Conservation (phyloP, 2,329 filamentous ascomycete species). For the Nemania sp. region DNA sequence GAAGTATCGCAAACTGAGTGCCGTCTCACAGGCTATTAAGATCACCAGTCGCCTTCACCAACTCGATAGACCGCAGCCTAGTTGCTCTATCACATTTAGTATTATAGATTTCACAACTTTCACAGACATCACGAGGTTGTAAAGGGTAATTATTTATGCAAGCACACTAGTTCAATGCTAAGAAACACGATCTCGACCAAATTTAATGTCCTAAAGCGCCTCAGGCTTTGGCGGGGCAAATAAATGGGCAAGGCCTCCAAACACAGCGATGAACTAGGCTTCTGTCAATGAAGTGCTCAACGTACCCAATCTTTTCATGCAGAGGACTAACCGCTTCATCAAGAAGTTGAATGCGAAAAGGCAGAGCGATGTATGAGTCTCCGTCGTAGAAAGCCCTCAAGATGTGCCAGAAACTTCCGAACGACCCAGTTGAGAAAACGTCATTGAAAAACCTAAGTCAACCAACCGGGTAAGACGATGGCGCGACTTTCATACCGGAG, state of each 20-base stretch:
- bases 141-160: too few relatives aligned
- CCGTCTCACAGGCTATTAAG: too few relatives aligned
- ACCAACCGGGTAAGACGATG: not conserved
- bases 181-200: not conserved
- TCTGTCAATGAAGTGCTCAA: not conserved
- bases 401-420: conserved; percentile 20
- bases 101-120: too few relatives aligned
- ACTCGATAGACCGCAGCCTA: too few relatives aligned
- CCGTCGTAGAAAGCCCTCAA: conserved; percentile 26
- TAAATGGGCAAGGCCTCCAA: conserved; percentile 24
- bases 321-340: conserved; percentile 22
- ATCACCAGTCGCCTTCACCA: too few relatives aligned
- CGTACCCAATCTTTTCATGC: not conserved
- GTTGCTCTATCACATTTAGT: too few relatives aligned
- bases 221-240: conserved; percentile 3
- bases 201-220: not conserved
- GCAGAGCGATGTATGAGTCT: conserved; percentile 21
- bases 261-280: conserved; percentile 20
- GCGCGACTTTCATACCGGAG: not conserved
- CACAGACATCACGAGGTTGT: too few relatives aligned
- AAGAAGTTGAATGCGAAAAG: conserved; percentile 22
- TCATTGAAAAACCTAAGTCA: conserved; percentile 28
- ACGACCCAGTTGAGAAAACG: conserved; percentile 15
- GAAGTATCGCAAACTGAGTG: too few relatives aligned
- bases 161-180: too few relatives aligned